Base-by-base conservation (phyloP, 1,284 basidiomycete species). In the Ustilago xerochloae region DNA sequence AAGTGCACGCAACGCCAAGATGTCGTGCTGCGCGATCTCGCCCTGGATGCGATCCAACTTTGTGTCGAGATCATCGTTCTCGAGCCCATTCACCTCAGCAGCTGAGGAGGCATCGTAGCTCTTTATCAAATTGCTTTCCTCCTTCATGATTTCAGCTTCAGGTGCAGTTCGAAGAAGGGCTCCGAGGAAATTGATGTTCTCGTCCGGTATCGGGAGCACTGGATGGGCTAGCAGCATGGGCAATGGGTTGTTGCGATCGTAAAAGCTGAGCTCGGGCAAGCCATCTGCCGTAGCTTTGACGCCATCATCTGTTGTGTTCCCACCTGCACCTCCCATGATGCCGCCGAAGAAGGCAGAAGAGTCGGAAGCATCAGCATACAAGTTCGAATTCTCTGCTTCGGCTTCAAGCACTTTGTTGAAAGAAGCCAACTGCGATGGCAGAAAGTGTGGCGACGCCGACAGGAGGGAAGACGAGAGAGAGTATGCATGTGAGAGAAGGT, bases 101-200 rank as follows among this genome's bases (percentile, higher is more conserved):
- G 35, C 24, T 15, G 41, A 16, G 6, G 56, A 28, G 32, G 63
- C 63, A 26, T 78, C 65, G 54, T 78, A 80, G 59, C 55, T 63
- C 15, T 57, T 54, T 12, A 80, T 48, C 26, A 75, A 38, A 16
- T 49, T 53, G 28, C 50, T 45, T 36, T 80, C 78, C n/a, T 66
- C 56, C 16, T 62, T 57, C 18, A 59, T 24, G 32, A 74, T 68
- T 9, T 78, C 74, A 18, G 70, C 53, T 33, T 80, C 78, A 4
- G 78, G 78, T 10, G 77, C 76, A 9, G 78, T 80, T 16, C 78
- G 71, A 39, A 80, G 71, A 33, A 80, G 63, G 2, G 76, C 75
- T 6, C 78, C 78, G 12, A 80, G 63, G 45, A 75, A 80, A 55
- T 78, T 80, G 61, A 80, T 60, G 33, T 80, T 72, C 28, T 67